Conservation (phyloP, 2,329 filamentous ascomycete species). For the Aspergillus amoenus region DNA sequence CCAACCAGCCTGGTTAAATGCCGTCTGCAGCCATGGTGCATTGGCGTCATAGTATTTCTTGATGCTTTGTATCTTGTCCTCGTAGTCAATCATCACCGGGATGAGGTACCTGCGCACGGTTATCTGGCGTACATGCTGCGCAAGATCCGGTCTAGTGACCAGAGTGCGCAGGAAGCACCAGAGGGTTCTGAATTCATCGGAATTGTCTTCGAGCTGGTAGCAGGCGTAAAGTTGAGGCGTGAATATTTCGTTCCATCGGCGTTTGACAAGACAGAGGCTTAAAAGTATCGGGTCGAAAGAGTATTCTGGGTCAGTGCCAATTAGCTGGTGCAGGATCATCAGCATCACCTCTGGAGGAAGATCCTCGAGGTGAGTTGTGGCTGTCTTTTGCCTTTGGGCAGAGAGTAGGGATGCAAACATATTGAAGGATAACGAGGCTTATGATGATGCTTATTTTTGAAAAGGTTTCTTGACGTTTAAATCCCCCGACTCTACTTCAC, state of each 20-base stretch:
- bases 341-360: not conserved
- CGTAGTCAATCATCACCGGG: not conserved
- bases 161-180: not conserved
- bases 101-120: not conserved
- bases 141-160: not conserved
- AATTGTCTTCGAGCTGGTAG: not conserved
- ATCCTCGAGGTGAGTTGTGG: not conserved
- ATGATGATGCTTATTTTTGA: too few species aligned
- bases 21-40: not conserved
- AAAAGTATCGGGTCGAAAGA: not conserved
- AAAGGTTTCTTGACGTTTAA: too few species aligned
- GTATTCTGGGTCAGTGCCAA: not conserved
- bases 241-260: not conserved
- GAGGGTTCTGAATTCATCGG: not conserved
- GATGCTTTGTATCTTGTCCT: not conserved
- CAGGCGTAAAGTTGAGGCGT: not conserved
- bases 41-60: not conserved
- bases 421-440: too few species aligned
- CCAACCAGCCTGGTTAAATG: not conserved
- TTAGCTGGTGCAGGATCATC: not conserved
- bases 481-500: too few species aligned
- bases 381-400: not conserved
- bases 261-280: not conserved
- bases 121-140: not conserved
- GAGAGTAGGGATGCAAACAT: not conserved